Percentiles rank a stretch among this genome's conserved stretches.
These are phyloP conservation scores for Phoma herbarum DNA, from an alignment of 2,329 filamentous ascomycete species.

Conservation along the genomic window DNA sequence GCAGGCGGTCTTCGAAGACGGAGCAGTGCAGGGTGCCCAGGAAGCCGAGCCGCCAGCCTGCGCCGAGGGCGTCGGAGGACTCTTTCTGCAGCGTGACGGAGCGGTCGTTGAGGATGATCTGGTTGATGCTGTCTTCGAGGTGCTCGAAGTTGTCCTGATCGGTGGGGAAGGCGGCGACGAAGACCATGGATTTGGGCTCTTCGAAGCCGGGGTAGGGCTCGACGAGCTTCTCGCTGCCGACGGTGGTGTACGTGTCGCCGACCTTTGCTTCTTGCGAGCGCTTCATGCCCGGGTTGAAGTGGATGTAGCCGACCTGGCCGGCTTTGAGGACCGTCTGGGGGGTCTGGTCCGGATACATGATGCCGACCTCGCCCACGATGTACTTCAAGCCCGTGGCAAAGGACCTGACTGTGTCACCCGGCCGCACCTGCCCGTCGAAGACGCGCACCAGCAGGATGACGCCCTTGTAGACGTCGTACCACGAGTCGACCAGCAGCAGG, in stretches of 20 bases:
- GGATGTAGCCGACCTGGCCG: conserved; percentile 95
- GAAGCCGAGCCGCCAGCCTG: conserved; percentile 94
- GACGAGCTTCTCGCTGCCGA: conserved; percentile 78
- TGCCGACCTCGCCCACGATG: conserved; percentile 93
- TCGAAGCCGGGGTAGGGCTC: conserved; percentile 90
- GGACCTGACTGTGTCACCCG: conserved; percentile 86
- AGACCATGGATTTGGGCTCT: conserved; percentile 98
- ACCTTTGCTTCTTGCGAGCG: conserved; percentile 93
- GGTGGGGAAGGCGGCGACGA: conserved; percentile 94
- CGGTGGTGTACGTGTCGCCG: conserved; percentile 90
- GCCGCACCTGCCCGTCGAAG: conserved; percentile 84
- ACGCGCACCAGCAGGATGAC: conserved; percentile 90
- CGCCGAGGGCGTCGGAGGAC: conserved; percentile 89
- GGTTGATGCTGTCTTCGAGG: conserved; percentile 91
- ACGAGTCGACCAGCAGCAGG: conserved; percentile 92
- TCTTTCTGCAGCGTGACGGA: conserved; percentile 95
- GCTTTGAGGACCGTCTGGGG: conserved; percentile 82
- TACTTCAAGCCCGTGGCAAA: conserved; percentile 91
- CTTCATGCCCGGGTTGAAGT: conserved; percentile 99
- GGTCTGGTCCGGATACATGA: conserved; percentile 90
- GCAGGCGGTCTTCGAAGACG: conserved; percentile 95
- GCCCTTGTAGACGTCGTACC: conserved; percentile 96
- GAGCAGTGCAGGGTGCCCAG: conserved; percentile 97
- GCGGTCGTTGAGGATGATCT: conserved; percentile 92
- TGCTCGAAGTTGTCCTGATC: conserved; percentile 88